Percentiles rank a stretch among this genome's conserved stretches.
These are phyloP conservation scores for Magnusiomyces tetraspermus DNA, from an alignment of 1,139 yeast genomes.

Conservation along the genomic window DNA sequence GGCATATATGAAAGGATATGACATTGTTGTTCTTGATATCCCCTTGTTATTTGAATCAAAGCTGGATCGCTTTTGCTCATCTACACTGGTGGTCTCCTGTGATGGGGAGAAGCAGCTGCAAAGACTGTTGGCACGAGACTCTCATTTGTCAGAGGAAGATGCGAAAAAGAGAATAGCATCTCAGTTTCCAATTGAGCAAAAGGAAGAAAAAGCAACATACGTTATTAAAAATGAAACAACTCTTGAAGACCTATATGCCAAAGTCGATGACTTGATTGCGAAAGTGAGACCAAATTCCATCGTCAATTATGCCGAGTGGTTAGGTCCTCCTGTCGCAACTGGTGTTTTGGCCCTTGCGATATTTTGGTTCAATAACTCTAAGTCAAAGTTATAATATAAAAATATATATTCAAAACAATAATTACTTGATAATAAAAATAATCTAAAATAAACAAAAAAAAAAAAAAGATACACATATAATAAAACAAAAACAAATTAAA, in stretches of 20 bases:
- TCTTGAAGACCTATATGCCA: constrained; percentile 39
- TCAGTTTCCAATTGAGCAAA: constrained; percentile 60
- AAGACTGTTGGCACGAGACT: constrained; percentile 58
- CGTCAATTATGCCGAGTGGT: constrained; percentile 35
- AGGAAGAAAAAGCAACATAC: constrained; percentile 52
- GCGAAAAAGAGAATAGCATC: constrained; percentile 63
- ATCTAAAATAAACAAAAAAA: neutral
- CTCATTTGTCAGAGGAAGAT: constrained; percentile 55
- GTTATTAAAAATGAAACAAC: constrained; percentile 57
- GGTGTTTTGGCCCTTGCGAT: constrained; percentile 10
- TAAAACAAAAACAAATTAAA: neutral
- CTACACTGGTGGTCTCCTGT: constrained; percentile 60
- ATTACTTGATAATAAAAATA: neutral
- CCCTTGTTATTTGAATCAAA: constrained; percentile 82
- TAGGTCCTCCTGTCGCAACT: constrained; percentile 47
- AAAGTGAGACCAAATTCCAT: constrained; percentile 40
- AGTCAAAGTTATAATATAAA: constrained; percentile 5
- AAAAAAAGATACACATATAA: neutral
- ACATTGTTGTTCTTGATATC: constrained; percentile 70
- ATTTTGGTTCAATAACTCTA: constrained; percentile 2
- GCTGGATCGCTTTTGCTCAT: constrained; percentile 62
- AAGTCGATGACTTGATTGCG: constrained; percentile 41
- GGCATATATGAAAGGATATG: constrained; percentile 46
- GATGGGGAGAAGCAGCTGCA: constrained; percentile 47
- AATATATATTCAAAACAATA: neutral